These are phyloP conservation scores for Xanthoceras sorbifolium DNA, from an alignment of 345 rosid genomes.

Conservation along the genomic window DNA sequence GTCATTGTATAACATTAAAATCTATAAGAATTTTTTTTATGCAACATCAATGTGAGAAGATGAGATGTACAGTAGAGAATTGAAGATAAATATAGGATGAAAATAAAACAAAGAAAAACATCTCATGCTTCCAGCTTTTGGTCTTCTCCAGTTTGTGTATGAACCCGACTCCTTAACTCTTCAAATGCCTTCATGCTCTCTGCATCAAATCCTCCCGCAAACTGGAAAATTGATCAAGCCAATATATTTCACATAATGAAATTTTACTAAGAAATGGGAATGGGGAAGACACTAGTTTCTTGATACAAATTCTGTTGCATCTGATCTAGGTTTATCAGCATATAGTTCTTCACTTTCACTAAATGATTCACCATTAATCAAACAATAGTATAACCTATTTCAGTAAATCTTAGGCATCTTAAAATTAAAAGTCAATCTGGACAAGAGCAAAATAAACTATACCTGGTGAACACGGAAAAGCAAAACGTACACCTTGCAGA, in stretches of 20 bases:
- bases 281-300: background rate
- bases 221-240: conserved; percentile 46
- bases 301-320: background rate
- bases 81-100: conserved; percentile 5
- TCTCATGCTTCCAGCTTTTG: conserved; percentile 40
- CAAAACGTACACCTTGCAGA: conserved; percentile 93
- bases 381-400: background rate
- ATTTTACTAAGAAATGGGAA: background rate
- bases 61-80: conserved; percentile 30
- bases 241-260: background rate
- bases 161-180: conserved; percentile 76
- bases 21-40: conserved; percentile 9
- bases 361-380: background rate
- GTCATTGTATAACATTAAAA: conserved; percentile 18
- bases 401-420: background rate
- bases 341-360: background rate
- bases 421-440: conserved; percentile 4
- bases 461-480: conserved; percentile 99
- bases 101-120: background rate
- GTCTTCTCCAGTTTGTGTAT: conserved; percentile 50
- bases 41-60: conserved; percentile 3
- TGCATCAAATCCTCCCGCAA: conserved; percentile 97
- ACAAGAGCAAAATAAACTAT: conserved; percentile 7
- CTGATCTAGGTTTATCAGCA: background rate
- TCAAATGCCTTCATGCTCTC: conserved; percentile 99